These are phyloP conservation scores for Fusarium dlaminii DNA, from an alignment of 2,329 filamentous ascomycete genomes.

Conservation along the genomic window DNA sequence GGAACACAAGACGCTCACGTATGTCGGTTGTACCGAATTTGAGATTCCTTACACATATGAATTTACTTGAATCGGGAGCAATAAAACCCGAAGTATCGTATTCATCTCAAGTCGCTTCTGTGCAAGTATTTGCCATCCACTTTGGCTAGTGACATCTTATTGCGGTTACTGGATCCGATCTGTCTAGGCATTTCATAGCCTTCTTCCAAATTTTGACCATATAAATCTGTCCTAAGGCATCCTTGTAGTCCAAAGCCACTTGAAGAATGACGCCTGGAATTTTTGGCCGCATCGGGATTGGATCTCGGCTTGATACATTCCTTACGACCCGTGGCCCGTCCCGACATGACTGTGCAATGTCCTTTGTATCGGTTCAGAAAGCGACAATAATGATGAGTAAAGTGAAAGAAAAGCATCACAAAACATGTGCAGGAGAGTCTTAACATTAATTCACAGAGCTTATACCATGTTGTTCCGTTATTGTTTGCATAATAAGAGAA, in stretches of 20 bases:
- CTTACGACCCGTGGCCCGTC: neutral
- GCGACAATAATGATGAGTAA: rapidly evolving
- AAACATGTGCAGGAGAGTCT: no score
- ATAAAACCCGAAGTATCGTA: rapidly evolving
- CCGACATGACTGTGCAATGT: neutral
- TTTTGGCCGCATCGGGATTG: neutral
- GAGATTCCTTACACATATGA: neutral
- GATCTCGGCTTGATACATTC: neutral
- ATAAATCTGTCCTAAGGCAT: rapidly evolving
- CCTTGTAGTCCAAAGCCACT: rapidly evolving
- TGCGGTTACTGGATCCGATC: neutral
- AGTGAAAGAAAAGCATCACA: rapidly evolving
- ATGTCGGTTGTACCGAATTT: neutral
- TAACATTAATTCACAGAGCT: neutral
- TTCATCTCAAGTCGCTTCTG: neutral
- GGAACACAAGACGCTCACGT: no score
- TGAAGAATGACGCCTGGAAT: neutral
- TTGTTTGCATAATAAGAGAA: neutral
- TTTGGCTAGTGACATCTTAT: neutral
- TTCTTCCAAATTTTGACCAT: no score
- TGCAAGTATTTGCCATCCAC: rapidly evolving
- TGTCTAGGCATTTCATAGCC: neutral
- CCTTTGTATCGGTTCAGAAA: rapidly evolving
- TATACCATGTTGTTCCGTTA: rapidly evolving
- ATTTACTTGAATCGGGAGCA: neutral